Evolutionary conservation across 1,284 basidiomycete species (phyloP), one percentile per base, ranked within the genome.

Genomic region (Anthracocystis panici-leucophaei): DNA sequence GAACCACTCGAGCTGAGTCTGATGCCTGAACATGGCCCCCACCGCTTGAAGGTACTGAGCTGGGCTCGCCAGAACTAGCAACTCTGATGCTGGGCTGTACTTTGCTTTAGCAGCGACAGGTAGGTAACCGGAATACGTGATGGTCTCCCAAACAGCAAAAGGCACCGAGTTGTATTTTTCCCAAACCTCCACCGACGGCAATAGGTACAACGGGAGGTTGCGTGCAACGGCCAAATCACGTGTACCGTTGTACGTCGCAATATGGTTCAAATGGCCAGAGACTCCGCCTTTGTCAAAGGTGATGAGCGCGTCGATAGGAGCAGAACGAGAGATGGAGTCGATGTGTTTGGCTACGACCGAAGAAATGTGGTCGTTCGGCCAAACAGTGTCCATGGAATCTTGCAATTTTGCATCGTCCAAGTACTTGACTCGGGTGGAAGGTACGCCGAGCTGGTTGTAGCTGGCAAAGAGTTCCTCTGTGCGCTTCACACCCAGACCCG

Each of bases 261-360:
- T 88, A 86, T 99, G 96, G 85, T 99, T 99, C 0, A 93, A 91
- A 82, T 99, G 96, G 0, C 87, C 88, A 9, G 94, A 95, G 5
- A 99, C 88, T 1, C 97, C 96, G 4, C 84, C 75, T 0, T 86
- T 73, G 86, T 99, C 96, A 80, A 99, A 99, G 0, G 96, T 97
- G 62, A 99, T 87, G 59, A 99, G 90, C 92, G 71, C 65, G 14
- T 76, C 77, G 59, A 76, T 59, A 27, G 59, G 42, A 10, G 11
- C 8, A 0, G 53, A 25, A 27, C 44, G 29, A 0, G 51, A 38
- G 20, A 62, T n/a, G 12, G 51, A 38, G 44, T 50, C 73, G 12
- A 94, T 86, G 77, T 91, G 91, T 0, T 89, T 88, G 23, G 85
- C 83, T 3, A 95, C 85, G n/a, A 90, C 87, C 4, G 88, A 81